Conservation (phyloP, 1,284 basidiomycete species). For the Retiboletus fuscus region DNA sequence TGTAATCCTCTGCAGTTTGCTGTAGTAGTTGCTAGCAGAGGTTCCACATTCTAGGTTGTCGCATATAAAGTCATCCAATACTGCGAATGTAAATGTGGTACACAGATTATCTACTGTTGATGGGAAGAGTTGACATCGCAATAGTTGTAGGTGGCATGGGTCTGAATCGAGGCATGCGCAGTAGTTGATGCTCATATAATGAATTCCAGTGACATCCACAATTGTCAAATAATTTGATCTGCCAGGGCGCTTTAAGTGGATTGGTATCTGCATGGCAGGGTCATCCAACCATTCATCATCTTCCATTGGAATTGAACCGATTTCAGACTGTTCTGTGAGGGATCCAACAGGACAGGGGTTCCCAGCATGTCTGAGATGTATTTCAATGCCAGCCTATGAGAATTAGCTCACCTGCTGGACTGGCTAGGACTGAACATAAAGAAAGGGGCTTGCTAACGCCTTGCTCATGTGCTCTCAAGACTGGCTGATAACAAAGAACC, state of each 20-base stretch:
- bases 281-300: neutral
- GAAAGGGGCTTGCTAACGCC: too few species aligned
- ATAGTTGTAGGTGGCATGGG: neutral
- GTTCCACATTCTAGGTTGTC: constrained; percentile 7
- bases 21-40: constrained; percentile 6
- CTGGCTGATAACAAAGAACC: too few species aligned
- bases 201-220: too few species aligned
- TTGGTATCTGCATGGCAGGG: neutral
- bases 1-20: neutral
- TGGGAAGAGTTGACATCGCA: neutral
- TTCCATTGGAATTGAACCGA: too few species aligned
- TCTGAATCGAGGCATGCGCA: neutral
- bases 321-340: too few species aligned
- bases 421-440: too few species aligned
- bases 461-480: too few species aligned
- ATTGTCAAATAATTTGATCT: neutral
- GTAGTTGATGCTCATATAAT: neutral
- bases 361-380: neutral
- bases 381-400: neutral
- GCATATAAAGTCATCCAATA: neutral
- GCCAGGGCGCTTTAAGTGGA: neutral
- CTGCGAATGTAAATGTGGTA: neutral
- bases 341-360: neutral
- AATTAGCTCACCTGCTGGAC: neutral
- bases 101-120: neutral